These are phyloP conservation scores for Lithocarpus polystachyus DNA, from an alignment of 306 rosid genomes.

Conservation along the genomic window DNA sequence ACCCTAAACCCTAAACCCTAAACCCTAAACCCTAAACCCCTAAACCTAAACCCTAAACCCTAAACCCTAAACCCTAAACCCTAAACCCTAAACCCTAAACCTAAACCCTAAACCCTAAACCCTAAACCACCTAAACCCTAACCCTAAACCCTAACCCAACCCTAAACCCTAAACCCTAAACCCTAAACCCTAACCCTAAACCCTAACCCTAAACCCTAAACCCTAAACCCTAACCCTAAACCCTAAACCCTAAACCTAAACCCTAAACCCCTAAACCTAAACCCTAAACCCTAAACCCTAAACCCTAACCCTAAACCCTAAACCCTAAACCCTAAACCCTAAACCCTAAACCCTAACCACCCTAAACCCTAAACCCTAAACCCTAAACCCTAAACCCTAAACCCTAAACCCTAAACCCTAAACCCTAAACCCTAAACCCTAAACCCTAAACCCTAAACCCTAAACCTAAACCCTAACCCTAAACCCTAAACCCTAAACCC, in stretches of 20 bases:
- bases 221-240: slow-evolving; percentile 17
- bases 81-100: not conserved
- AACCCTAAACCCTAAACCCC: not conserved
- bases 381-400: slow-evolving; percentile 16
- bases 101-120: slow-evolving; percentile 7
- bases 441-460: slow-evolving; percentile 3
- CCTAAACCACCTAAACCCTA: slow-evolving; percentile 13
- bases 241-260: slow-evolving; percentile 14
- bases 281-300: slow-evolving; percentile 14
- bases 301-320: slow-evolving; percentile 19
- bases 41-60: not conserved
- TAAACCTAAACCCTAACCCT: slow-evolving; percentile 18
- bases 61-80: slow-evolving; percentile 9
- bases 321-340: slow-evolving; percentile 21
- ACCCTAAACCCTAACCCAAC: no score
- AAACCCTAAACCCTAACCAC: slow-evolving; percentile 21
- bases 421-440: not conserved
- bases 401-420: slow-evolving; percentile 10
- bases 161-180: slow-evolving; percentile 2
- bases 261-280: slow-evolving; percentile 4
- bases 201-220: slow-evolving; percentile 11
- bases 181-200: slow-evolving; percentile 18
- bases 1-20: not conserved
- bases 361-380: slow-evolving; percentile 11
- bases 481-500: slow-evolving; percentile 3